A percentile compares a stretch with the other conserved stretches of the same genome.
phyloP scores from a whole-genome alignment of 345 rosid genomes.

The Eucalyptus sp. region DNA sequence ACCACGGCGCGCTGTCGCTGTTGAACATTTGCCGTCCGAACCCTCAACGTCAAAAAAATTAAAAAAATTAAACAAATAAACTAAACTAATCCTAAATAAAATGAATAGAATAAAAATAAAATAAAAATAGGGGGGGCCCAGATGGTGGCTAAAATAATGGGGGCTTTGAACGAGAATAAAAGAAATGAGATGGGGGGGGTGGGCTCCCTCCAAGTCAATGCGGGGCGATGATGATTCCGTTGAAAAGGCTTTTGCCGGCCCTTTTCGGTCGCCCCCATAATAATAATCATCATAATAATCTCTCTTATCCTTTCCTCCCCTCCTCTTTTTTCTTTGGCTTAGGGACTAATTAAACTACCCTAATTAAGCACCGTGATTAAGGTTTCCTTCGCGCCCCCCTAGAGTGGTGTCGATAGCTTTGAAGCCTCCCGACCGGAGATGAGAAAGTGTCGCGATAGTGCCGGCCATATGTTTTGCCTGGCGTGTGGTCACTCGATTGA shows the following conservation, averaged over 20 bases:
- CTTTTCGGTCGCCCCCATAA: neutral
- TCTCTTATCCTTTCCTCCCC: neutral
- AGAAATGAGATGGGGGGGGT: neutral
- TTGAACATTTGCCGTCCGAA: neutral
- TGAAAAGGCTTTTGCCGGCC: neutral
- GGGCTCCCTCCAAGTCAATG: neutral
- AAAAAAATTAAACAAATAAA: neutral
- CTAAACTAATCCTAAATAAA: neutral
- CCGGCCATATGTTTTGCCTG: too few species aligned
- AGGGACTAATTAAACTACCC: neutral
- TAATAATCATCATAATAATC: neutral
- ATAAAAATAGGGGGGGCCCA: neutral
- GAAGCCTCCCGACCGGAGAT: neutral
- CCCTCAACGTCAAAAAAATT: neutral
- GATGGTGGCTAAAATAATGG: neutral
- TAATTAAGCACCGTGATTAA: neutral
- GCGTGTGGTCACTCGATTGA: too few species aligned
- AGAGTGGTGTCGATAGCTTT: too few species aligned
- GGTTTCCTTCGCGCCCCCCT: neutral
- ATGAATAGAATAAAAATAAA: neutral
- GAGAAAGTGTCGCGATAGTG: neutral
- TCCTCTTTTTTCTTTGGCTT: neutral
- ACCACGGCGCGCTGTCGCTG: neutral
- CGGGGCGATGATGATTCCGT: neutral
- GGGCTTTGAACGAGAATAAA: neutral